Conservation (phyloP, 2,329 filamentous ascomycete species). For the Penicillium polonicum region DNA sequence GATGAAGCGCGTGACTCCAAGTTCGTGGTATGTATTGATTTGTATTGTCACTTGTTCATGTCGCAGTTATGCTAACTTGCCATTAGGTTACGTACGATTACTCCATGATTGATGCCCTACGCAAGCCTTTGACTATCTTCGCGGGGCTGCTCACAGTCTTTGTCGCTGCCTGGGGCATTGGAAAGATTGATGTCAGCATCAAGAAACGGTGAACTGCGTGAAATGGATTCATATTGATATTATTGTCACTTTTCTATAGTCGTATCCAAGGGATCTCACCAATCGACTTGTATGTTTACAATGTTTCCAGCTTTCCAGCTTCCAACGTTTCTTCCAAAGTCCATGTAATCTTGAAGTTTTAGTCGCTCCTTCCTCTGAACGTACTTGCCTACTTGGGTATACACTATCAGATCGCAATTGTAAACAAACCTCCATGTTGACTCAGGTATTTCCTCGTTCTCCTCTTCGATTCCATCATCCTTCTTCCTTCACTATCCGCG, state of each 20-base stretch:
- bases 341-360: not conserved
- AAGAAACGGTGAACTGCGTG: constrained; percentile 50
- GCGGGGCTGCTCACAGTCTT: constrained; percentile 72
- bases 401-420: not conserved
- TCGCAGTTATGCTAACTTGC: constrained; percentile 5
- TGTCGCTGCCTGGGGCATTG: constrained; percentile 69
- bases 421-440: not conserved
- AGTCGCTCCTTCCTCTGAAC: not conserved
- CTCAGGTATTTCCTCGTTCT: not conserved
- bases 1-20: constrained; percentile 86
- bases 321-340: not conserved
- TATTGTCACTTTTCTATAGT: constrained; percentile 20
- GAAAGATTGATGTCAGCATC: constrained; percentile 80
- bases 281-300: constrained; percentile 11
- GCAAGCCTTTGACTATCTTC: constrained; percentile 85
- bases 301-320: not conserved
- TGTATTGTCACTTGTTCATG: not conserved
- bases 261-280: constrained; percentile 1
- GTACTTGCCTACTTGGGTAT: not conserved
- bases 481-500: not conserved
- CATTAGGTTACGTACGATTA: constrained; percentile 76
- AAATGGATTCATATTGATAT: constrained; percentile 15
- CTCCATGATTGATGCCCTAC: constrained; percentile 68
- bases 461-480: not conserved
- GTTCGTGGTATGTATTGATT: constrained; percentile 56